Conservation (phyloP, 2,329 filamentous ascomycete species). For the Ustulina deusta region DNA sequence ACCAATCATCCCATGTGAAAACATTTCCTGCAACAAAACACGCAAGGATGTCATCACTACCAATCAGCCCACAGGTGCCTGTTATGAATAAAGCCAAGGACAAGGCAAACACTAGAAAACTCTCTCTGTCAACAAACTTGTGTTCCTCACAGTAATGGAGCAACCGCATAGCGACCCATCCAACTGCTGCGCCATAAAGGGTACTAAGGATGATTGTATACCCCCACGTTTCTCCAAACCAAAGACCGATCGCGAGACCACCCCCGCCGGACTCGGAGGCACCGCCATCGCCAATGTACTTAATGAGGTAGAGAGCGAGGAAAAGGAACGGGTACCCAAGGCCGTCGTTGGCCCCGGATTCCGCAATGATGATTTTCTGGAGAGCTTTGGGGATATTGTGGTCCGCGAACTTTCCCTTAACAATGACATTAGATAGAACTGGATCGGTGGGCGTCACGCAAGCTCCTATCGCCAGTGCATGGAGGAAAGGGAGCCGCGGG, state of each 20-base stretch:
- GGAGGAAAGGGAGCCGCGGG: constrained; percentile 77
- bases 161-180: constrained; percentile 83
- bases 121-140: constrained; percentile 86
- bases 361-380: constrained; percentile 83
- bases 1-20: constrained; percentile 96
- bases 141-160: constrained; percentile 86
- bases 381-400: constrained; percentile 86
- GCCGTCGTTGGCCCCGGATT: constrained; percentile 91
- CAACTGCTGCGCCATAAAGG: constrained; percentile 79
- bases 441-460: constrained; percentile 95
- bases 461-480: constrained; percentile 82
- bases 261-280: constrained; percentile 68
- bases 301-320: constrained; percentile 84
- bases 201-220: constrained; percentile 86
- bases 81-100: constrained; percentile 87
- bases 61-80: constrained; percentile 87
- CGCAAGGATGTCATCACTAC: constrained; percentile 88
- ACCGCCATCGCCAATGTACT: constrained; percentile 74
- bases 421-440: constrained; percentile 86
- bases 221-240: constrained; percentile 87
- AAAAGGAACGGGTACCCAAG: constrained; percentile 91
- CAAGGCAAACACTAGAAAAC: constrained; percentile 88
- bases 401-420: constrained; percentile 93
- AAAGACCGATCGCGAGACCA: constrained; percentile 76
- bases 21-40: constrained; percentile 93